A percentile compares a stretch with the other conserved stretches of the same genome.
Evolutionary conservation across 2,329 filamentous ascomycete species (phyloP).

Genomic region (Lasiodiplodia hormozganensis): DNA sequence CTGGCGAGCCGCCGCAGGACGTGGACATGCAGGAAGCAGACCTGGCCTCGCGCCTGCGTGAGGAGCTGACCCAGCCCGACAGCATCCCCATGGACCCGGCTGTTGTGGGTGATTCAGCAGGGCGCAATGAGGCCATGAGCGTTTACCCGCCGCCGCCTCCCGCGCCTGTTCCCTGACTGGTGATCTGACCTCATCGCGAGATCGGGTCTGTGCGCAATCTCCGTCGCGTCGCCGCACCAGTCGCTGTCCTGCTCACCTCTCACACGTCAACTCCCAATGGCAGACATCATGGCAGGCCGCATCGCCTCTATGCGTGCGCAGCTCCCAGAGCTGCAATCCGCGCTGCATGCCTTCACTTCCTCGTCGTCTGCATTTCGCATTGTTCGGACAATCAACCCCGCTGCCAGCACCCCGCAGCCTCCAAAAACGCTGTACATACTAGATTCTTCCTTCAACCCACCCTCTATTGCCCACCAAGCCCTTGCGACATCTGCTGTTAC

Average conservation of each 20-base stretch:
- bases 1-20: constrained; percentile 21
- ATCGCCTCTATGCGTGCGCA: constrained; percentile 36
- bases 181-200: constrained; percentile 23
- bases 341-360: constrained; percentile 42
- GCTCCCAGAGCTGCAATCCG: constrained; percentile 43
- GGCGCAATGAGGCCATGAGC: constrained; percentile 17
- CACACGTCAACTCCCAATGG: constrained; percentile 29
- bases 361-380: constrained; percentile 45
- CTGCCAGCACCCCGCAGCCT: constrained; percentile 41
- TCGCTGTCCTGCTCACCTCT: background rate
- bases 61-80: constrained; percentile 19
- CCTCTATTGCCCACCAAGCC: constrained; percentile 64
- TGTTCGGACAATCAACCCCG: constrained; percentile 44
- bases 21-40: constrained; percentile 23
- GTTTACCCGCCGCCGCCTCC: constrained; percentile 28
- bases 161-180: constrained; percentile 25
- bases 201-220: constrained; percentile 28
- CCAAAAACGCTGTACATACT: constrained; percentile 64
- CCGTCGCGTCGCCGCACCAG: constrained; percentile 10
- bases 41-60: constrained; percentile 14
- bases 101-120: constrained; percentile 20
- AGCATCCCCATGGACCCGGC: constrained; percentile 18
- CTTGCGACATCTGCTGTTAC: constrained; percentile 62
- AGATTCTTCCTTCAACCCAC: constrained; percentile 72
- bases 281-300: constrained; percentile 42